phyloP scores from a whole-genome alignment of 257 asterid genomes.

The Voacanga thouarsii region DNA sequence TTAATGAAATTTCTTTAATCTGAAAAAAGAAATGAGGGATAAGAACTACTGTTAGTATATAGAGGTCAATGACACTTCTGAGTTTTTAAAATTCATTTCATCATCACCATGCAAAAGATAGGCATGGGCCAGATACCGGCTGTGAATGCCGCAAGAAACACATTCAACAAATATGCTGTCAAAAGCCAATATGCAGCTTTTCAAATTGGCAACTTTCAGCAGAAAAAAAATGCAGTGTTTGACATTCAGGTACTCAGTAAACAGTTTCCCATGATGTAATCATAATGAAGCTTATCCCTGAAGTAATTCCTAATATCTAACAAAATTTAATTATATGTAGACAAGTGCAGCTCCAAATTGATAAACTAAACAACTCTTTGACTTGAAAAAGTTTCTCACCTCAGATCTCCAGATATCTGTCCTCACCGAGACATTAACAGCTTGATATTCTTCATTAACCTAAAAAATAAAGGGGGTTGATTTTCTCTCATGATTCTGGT shows the following conservation, averaged over 20 bases:
- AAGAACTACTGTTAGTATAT: background rate
- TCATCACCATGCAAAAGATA: background rate
- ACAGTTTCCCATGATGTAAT: background rate
- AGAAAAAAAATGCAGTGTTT: background rate
- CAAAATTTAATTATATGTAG: background rate
- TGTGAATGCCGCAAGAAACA: background rate
- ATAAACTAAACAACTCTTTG: background rate
- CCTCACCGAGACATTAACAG: constrained; percentile 87
- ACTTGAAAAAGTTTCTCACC: constrained; percentile 41
- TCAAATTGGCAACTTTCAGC: background rate
- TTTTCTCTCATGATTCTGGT: constrained; percentile 17
- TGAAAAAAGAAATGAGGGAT: background rate
- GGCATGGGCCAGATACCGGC: background rate
- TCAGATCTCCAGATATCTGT: constrained; percentile 85
- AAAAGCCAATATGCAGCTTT: background rate
- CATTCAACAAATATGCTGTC: background rate
- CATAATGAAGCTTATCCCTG: too few relatives aligned
- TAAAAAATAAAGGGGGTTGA: constrained; percentile 26
- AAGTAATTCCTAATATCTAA: background rate
- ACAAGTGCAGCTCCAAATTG: background rate
- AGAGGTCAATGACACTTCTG: too few relatives aligned
- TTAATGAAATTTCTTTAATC: background rate
- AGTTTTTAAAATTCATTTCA: too few relatives aligned
- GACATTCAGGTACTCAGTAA: background rate
- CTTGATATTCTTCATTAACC: constrained; percentile 94